A percentile compares a stretch with the other conserved stretches of the same genome.
Evolutionary conservation across 176 grass and related monocot genomes (phyloP).

Genomic region (Typha latifolia): DNA sequence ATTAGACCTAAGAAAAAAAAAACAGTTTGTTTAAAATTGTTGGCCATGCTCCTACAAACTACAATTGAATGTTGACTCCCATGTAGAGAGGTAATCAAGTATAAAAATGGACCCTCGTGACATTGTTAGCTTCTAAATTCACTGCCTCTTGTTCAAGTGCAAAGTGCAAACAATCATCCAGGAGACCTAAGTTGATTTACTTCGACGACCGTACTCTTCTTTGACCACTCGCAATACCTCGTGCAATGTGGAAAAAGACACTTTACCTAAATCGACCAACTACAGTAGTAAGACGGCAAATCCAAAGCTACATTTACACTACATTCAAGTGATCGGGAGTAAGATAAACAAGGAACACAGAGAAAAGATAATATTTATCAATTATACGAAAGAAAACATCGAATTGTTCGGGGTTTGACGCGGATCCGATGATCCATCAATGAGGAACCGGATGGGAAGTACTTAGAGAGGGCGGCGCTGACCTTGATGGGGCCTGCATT

Average conservation of each 20-base stretch:
- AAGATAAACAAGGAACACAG: conserved; percentile 13
- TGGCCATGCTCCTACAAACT: background rate
- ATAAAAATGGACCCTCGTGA: background rate
- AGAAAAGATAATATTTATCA: background rate
- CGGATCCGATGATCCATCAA: background rate
- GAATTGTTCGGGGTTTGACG: background rate
- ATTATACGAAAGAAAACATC: background rate
- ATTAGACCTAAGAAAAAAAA: background rate
- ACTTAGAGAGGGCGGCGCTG: background rate
- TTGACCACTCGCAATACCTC: too few relatives aligned
- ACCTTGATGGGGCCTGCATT: conserved; percentile 35
- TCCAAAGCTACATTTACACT: background rate
- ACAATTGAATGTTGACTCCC: background rate
- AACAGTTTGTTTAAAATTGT: background rate
- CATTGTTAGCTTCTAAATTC: background rate
- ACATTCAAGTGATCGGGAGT: conserved; percentile 1
- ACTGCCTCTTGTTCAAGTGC: background rate
- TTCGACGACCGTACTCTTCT: too few relatives aligned
- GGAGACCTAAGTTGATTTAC: background rate
- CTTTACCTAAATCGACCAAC: background rate
- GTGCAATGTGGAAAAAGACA: background rate
- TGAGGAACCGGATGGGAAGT: background rate
- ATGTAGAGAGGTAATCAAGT: background rate
- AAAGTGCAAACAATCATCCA: background rate
- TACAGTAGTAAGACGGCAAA: background rate